Evolutionary conservation across 2,329 filamentous ascomycete species (phyloP), one percentile per base, ranked within the genome.

Genomic region (Myriosclerotinia scirpicola): DNA sequence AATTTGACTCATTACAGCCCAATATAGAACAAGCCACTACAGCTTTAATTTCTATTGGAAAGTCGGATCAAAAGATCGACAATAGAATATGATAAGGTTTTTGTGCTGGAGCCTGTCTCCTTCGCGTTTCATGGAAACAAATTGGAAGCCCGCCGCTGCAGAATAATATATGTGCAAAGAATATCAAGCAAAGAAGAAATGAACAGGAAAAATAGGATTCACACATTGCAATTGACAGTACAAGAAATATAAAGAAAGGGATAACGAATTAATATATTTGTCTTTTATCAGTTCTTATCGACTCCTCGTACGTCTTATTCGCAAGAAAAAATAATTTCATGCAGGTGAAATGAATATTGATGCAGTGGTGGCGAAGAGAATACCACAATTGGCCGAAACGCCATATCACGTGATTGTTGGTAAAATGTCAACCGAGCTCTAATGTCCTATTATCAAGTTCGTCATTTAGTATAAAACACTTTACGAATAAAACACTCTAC

Each of bases 41-140:
- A 36, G 20, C 9, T 4, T 50, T 38, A 60, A 60, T 50, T 26
- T 60, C 58, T 30, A 38, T 38, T 50, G 58, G 50, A n/a, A 50
- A 22, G 20, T 60, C 56, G 14, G 2, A 50, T 50, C 46, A 48
- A 48, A 48, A 48, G 26, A 59, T 59, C 56, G 20, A 36, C 20
- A 5, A 2, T 14, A 34, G 12, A 60, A 60, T 60, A n/a, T 48
- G 30, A 55, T 15, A 38, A 5, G 22, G 20, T 26, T 52, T 26
- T 38, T 36, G 15, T 54, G 20, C 8, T 48, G 20, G 48, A n/a
- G 26, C 46, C 12, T 6, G n/a, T n/a, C n/a, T n/a, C n/a, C n/a
- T n/a, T n/a, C n/a, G 34, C 14, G 4, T 4, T n/a, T 15, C 14
- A 17, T 17, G 36, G 12, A 48, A 14, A 48, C 1, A 36, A 36